Evolutionary conservation across 371 early-diverging fungal species (phyloP).

Genomic region (Circinella umbellata): DNA sequence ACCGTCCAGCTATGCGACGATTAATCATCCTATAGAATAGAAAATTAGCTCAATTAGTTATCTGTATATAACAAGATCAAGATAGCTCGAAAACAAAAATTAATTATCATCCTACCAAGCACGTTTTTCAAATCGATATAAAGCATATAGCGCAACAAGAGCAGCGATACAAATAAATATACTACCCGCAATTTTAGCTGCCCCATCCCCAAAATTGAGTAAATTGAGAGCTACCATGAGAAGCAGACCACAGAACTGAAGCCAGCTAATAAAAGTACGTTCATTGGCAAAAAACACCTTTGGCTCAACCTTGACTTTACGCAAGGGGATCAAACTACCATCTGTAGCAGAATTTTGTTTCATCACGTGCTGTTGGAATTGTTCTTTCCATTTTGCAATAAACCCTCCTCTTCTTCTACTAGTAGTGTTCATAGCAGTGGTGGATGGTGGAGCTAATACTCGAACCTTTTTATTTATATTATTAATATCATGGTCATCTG

Average conservation of each 20-base stretch:
- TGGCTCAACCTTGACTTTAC: slow-evolving; percentile 78
- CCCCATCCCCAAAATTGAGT: slow-evolving; percentile 80
- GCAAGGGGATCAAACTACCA: not conserved
- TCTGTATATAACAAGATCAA: no score
- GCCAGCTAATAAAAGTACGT: slow-evolving; percentile 95
- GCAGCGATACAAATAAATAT: slow-evolving; percentile 80
- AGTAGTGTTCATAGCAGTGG: no score
- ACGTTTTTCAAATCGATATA: slow-evolving; percentile 92
- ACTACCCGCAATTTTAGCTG: slow-evolving; percentile 70
- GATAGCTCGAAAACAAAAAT: not conserved
- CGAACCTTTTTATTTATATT: no score
- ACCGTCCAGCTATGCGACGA: slow-evolving; percentile 64
- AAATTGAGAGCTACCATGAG: slow-evolving; percentile 76
- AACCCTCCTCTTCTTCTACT: not conserved
- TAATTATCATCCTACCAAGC: slow-evolving; percentile 46
- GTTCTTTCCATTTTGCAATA: not conserved
- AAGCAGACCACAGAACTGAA: slow-evolving; percentile 74
- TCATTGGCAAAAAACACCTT: slow-evolving; percentile 99
- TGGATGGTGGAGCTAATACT: no score
- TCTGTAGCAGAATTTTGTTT: slow-evolving; percentile 24
- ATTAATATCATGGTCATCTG: not conserved
- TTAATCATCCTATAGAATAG: slow-evolving; percentile 62
- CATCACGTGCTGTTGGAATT: not conserved
- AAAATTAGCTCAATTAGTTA: not conserved
- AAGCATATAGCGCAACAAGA: slow-evolving; percentile 59